Evolutionary conservation across 192 early-diverging fungal species (phyloP).

Genomic region (Backusella circina): DNA sequence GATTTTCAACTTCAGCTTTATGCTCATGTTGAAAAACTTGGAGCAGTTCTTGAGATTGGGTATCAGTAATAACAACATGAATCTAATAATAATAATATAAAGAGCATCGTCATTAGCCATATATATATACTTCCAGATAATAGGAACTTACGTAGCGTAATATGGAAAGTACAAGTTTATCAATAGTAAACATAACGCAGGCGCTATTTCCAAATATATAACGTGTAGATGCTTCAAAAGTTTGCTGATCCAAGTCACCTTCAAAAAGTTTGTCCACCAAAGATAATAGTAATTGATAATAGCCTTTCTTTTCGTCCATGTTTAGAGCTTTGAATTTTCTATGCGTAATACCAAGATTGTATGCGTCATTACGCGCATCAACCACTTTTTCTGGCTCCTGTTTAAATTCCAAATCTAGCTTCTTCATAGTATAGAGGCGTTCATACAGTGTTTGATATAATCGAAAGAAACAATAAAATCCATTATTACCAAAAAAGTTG

Average conservation of each 20-base stretch:
- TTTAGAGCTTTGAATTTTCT: conserved; percentile 18
- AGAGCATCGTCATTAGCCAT: not conserved
- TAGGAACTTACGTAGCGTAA: conserved; percentile 63
- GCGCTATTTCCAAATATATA: conserved; percentile 84
- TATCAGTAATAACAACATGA: conserved; percentile 42
- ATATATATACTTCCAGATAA: not conserved
- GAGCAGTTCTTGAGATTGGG: conserved; percentile 59
- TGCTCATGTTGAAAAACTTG: conserved; percentile 57
- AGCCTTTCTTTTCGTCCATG: conserved; percentile 53
- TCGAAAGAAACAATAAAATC: conserved; percentile 86
- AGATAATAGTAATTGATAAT: conserved; percentile 73
- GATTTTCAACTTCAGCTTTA: not conserved
- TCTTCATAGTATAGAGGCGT: conserved; percentile 77
- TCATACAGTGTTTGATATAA: conserved; percentile 83
- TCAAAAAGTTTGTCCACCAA: conserved; percentile 61
- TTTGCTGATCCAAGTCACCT: conserved; percentile 46
- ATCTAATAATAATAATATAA: not conserved
- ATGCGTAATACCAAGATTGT: conserved; percentile 35
- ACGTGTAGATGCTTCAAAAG: conserved; percentile 83
- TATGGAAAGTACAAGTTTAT: conserved; percentile 76
- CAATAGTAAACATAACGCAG: conserved; percentile 82
- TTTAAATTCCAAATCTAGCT: conserved; percentile 57
- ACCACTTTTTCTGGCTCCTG: conserved; percentile 44
- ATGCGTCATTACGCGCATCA: conserved; percentile 52
- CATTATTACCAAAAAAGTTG: conserved; percentile 84